A percentile compares a stretch with the other conserved stretches of the same genome.
Conservation (phyloP, 2,329 filamentous ascomycete species). For the Talaromyces pinophilus region DNA sequence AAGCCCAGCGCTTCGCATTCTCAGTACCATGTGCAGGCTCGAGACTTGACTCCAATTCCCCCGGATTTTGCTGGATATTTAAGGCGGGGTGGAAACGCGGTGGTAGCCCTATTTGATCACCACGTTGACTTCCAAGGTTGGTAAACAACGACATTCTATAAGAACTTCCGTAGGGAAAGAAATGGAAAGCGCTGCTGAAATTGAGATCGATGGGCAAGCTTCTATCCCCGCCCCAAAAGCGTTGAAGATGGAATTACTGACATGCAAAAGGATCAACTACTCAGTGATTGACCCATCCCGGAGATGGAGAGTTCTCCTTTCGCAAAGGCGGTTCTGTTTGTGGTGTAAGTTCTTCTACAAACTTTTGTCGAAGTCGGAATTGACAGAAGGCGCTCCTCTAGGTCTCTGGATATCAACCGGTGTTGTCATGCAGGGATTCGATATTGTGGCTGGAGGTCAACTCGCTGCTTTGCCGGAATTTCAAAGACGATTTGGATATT, state of each 20-base stretch:
- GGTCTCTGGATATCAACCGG: slow-evolving; percentile 35
- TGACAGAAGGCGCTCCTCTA: slow-evolving; percentile 16
- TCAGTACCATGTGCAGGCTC: not conserved
- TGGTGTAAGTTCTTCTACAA: not conserved
- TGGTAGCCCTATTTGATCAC: not conserved
- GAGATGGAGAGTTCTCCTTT: not conserved
- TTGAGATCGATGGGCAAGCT: not conserved
- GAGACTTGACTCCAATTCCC: not conserved
- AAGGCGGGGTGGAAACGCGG: not conserved
- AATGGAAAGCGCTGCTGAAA: not conserved
- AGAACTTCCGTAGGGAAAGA: not conserved
- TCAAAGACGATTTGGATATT: slow-evolving; percentile 31
- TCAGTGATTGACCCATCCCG: not conserved
- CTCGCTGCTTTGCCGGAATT: slow-evolving; percentile 36
- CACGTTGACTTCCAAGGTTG: not conserved
- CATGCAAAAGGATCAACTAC: not conserved
- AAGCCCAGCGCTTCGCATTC: not conserved
- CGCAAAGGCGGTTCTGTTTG: not conserved
- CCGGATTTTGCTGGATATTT: not conserved
- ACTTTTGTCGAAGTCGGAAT: not conserved
- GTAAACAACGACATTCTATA: not conserved
- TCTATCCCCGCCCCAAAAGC: not conserved
- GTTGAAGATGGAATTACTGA: not conserved
- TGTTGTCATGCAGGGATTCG: slow-evolving; percentile 37
- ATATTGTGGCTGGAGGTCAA: slow-evolving; percentile 35